phyloP scores from a whole-genome alignment of 1,139 yeast species.

The Yamadazyma conglobata region DNA sequence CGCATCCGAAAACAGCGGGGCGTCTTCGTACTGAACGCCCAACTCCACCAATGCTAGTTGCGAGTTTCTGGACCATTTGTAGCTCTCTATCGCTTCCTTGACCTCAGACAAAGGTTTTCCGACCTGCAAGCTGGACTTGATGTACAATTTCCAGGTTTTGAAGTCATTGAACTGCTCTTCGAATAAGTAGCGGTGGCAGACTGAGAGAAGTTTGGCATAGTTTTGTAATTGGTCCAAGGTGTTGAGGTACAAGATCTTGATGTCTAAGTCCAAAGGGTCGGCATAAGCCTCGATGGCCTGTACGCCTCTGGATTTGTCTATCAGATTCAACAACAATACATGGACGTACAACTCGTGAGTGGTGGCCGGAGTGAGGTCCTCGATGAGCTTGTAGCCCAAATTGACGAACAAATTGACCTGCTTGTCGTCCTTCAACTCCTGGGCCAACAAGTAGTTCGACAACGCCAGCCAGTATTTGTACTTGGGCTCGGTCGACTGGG shows the following conservation, averaged over 20 bases:
- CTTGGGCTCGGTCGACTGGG: slow-evolving; percentile 24
- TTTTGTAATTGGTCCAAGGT: slow-evolving; percentile 33
- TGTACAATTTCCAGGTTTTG: slow-evolving; percentile 54
- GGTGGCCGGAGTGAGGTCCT: slow-evolving; percentile 37
- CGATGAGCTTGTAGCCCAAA: slow-evolving; percentile 55
- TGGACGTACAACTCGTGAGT: slow-evolving; percentile 62
- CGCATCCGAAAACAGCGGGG: slow-evolving; percentile 19
- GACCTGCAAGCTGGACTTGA: slow-evolving; percentile 40
- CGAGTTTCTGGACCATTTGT: slow-evolving; percentile 49
- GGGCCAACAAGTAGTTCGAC: slow-evolving; percentile 30
- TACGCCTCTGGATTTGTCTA: slow-evolving; percentile 14
- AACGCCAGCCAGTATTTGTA: slow-evolving; percentile 50
- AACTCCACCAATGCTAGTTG: slow-evolving; percentile 52
- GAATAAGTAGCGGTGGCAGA: slow-evolving; percentile 33
- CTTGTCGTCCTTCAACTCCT: slow-evolving; percentile 29
- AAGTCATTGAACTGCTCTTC: slow-evolving; percentile 52
- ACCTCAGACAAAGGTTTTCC: slow-evolving; percentile 24
- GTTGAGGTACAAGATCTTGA: slow-evolving; percentile 50
- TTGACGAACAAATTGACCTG: slow-evolving; percentile 42
- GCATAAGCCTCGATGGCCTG: slow-evolving; percentile 30
- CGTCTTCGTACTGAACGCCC: slow-evolving; percentile 20
- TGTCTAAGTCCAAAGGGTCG: slow-evolving; percentile 49
- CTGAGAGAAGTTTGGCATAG: slow-evolving; percentile 41
- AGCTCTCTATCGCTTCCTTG: slow-evolving; percentile 19
- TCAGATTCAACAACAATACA: slow-evolving; percentile 35